Evolutionary conservation across 2,329 filamentous ascomycete genomes (phyloP).

Genomic region (Talaromyces sp.): DNA sequence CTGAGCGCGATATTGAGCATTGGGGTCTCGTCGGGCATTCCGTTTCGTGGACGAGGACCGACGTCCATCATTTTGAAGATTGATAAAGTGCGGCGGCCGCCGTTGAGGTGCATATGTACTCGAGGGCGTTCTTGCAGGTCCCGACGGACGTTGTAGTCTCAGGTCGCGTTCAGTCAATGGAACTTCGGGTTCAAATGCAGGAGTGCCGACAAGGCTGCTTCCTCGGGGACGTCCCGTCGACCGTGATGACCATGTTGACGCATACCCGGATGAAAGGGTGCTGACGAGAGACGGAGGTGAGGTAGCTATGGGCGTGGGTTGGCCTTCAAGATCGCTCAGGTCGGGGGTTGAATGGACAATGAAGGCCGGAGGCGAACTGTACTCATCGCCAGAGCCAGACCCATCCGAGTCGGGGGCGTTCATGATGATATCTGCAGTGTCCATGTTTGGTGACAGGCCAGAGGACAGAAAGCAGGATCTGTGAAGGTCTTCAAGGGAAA

Average conservation of each 20-base stretch:
- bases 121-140: slow-evolving; percentile 69
- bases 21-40: slow-evolving; percentile 58
- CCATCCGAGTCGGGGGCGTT: slow-evolving; percentile 39
- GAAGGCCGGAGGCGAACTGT: slow-evolving; percentile 32
- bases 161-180: slow-evolving; percentile 32
- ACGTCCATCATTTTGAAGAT: slow-evolving; percentile 48
- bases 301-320: slow-evolving; percentile 30
- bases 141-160: slow-evolving; percentile 64
- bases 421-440: slow-evolving; percentile 39
- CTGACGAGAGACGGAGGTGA: slow-evolving; percentile 33
- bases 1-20: slow-evolving; percentile 74
- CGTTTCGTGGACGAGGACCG: slow-evolving; percentile 58
- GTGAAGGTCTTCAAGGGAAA: not conserved
- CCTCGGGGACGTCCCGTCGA: slow-evolving; percentile 41
- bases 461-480: not conserved
- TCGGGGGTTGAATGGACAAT: slow-evolving; percentile 31
- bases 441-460: slow-evolving; percentile 33
- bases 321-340: slow-evolving; percentile 31
- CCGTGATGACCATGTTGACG: slow-evolving; percentile 36
- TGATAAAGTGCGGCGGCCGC: slow-evolving; percentile 52
- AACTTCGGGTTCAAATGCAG: slow-evolving; percentile 43
- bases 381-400: slow-evolving; percentile 43
- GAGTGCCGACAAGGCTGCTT: slow-evolving; percentile 40
- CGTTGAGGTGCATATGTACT: slow-evolving; percentile 69
- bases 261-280: slow-evolving; percentile 22